Conservation (phyloP, 2,329 filamentous ascomycete genomes). For the Fusarium keratoplasticum region DNA sequence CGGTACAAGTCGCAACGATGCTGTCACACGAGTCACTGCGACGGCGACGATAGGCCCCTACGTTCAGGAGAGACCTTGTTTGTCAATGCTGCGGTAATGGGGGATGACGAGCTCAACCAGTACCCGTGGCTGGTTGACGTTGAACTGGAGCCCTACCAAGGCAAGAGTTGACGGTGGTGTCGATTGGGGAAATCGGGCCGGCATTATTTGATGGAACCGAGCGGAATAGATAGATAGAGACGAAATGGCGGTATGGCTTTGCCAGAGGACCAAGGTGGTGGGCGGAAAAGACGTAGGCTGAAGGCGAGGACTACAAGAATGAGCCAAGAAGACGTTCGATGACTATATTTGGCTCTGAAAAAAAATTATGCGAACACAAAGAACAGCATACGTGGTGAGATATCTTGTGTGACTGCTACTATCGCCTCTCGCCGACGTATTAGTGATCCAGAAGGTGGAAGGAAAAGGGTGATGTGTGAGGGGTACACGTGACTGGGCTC, state of each 20-base stretch:
- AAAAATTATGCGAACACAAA: no score
- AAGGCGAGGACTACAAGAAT: no score
- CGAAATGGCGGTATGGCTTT: no score
- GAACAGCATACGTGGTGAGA: no score
- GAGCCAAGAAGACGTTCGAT: no score
- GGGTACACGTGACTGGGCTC: background rate
- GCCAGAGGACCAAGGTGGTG: no score
- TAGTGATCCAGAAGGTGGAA: background rate
- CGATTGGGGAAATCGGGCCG: background rate
- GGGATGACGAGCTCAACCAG: background rate
- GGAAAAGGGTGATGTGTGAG: background rate
- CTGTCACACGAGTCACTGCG: conserved; percentile 16
- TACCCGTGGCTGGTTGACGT: conserved; percentile 26
- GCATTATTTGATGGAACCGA: no score
- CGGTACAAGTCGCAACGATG: conserved; percentile 6
- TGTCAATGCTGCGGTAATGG: conserved; percentile 30
- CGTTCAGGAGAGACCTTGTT: conserved; percentile 16
- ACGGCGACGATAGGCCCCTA: background rate
- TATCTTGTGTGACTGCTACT: background rate
- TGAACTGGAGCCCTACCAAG: conserved; percentile 2
- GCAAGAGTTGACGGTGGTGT: background rate
- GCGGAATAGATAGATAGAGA: no score
- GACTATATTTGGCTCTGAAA: no score
- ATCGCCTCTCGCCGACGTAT: background rate
- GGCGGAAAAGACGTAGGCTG: no score